Base-by-base conservation (phyloP, 164 flowering plant species). In the Stephania yunnanensis region DNA sequence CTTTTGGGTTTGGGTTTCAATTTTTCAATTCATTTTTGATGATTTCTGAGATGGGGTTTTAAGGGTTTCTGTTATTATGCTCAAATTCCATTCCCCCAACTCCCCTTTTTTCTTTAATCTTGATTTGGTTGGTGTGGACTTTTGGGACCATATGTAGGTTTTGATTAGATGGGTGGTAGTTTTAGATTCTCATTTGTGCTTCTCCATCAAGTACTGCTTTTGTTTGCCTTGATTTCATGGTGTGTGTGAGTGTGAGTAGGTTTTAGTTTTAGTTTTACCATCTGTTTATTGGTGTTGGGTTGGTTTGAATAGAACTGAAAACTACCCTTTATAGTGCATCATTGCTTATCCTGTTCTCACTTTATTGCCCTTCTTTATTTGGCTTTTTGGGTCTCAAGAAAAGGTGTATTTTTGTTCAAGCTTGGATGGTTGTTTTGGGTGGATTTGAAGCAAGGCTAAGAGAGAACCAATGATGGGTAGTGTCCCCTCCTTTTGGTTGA, bases 381-480 rank as follows among this genome's bases (percentile, higher is more conserved):
- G 20, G 42, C 5, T 53, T 58, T 36, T 36, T 48, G 1, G 36
- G 55, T 65, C 31, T 74, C 55, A 20, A 58, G 42, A 48, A 78
- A 63, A 72, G 75, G 46, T 45, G 31, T 36, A 15, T 70, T 52
- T 71, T 76, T 80, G 76, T 73, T 78, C 78, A 78, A 76, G 78
- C 58, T 83, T 77, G 78, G 81, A 44, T 75, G 73, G 76, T 78
- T 68, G 42, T 36, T 48, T 78, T 82, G 84, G 81, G 83, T 84
- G 81, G 78, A 81, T 86, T 86, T 81, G 82, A 86, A 86, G 87
- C 87, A 80, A 87, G 82, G 86, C 70, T 69, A 78, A 71, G 75
- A 78, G 75, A 80, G 52, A 78, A 77, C 42, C 42, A 81, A 52
- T 80, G 84, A 80, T 74, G 77, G 79, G 76, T 69, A 73, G 78